phyloP scores from a whole-genome alignment of 345 rosid species.

The Ricinus communis region DNA sequence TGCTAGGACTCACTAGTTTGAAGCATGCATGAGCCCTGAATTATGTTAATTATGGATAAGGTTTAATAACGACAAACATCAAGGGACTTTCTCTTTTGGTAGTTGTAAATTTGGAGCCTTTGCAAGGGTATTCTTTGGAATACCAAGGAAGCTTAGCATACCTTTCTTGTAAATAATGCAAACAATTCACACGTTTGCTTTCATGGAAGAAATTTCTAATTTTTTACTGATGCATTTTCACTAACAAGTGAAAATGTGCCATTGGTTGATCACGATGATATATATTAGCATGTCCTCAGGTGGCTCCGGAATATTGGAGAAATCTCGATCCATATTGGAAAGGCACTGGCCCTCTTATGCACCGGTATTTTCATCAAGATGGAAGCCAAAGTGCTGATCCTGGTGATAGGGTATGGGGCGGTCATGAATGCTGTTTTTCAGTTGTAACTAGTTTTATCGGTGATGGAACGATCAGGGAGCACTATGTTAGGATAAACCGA shows the following conservation, averaged over 20 bases:
- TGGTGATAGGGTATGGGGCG: constrained; percentile 60
- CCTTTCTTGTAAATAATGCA: neutral
- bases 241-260: too few relatives aligned
- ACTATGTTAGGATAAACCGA: constrained; percentile 60
- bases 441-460: constrained; percentile 44
- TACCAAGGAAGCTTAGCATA: neutral
- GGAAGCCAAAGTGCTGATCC: constrained; percentile 66
- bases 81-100: neutral
- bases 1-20: constrained; percentile 2
- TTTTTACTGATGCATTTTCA: neutral
- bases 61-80: neutral
- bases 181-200: neutral
- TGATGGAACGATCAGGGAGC: constrained; percentile 49
- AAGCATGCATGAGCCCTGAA: constrained; percentile 3
- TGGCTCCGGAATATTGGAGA: constrained; percentile 58
- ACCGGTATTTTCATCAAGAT: constrained; percentile 56
- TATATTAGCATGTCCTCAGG: constrained; percentile 29
- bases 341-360: constrained; percentile 51
- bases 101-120: neutral
- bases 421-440: constrained; percentile 58
- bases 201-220: neutral
- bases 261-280: too few relatives aligned
- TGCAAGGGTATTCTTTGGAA: neutral
- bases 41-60: neutral
- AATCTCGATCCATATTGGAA: constrained; percentile 61